Conservation (phyloP, 2,329 filamentous ascomycete genomes). For the Neurospora sp. region DNA sequence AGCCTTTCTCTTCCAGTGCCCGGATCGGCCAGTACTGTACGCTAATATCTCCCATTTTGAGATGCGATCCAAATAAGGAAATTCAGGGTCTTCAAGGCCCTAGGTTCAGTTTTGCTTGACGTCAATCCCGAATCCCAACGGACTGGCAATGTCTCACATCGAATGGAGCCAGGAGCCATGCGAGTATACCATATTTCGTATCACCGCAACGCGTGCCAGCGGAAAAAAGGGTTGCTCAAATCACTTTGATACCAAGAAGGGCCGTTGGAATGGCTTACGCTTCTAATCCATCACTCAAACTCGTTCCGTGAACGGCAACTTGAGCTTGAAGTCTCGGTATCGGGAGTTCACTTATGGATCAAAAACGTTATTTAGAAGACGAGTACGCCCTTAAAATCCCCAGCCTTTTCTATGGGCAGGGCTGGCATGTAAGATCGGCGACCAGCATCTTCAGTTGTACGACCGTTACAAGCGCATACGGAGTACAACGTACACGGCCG, state of each 20-base stretch:
- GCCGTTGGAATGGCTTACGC: background rate
- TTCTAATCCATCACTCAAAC: background rate
- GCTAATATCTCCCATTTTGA: background rate
- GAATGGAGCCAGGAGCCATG: background rate
- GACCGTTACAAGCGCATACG: background rate
- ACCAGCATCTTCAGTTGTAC: background rate
- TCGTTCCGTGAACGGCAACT: background rate
- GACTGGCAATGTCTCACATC: background rate
- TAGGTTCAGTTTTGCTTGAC: background rate
- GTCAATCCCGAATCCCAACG: background rate
- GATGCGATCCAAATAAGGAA: background rate
- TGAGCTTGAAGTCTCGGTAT: background rate
- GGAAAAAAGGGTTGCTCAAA: background rate
- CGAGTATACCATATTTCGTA: background rate
- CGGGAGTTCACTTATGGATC: background rate
- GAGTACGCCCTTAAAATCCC: background rate
- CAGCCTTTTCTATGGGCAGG: background rate
- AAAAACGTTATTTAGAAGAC: background rate
- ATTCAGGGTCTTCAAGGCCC: background rate
- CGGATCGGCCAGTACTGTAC: background rate
- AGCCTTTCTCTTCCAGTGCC: background rate
- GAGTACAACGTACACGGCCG: background rate
- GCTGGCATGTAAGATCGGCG: background rate
- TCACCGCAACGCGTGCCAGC: background rate
- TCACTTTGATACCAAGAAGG: background rate